These are phyloP conservation scores for Pythium angustatum DNA, from an alignment of 352 stramenopile species.

Conservation along the genomic window DNA sequence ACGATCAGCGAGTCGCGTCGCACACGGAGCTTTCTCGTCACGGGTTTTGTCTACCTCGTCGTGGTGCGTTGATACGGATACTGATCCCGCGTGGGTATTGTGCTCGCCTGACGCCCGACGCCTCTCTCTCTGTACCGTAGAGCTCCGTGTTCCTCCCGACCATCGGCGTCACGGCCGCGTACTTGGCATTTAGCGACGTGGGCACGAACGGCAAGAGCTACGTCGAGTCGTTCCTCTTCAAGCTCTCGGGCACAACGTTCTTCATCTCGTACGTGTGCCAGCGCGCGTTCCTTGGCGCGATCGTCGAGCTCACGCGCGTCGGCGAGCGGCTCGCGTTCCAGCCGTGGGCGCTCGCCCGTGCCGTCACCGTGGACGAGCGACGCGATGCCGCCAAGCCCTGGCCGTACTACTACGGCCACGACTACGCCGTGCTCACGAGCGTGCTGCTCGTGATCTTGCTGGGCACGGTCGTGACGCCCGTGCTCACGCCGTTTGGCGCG, in stretches of 20 bases:
- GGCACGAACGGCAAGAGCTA: slow-evolving; percentile 57
- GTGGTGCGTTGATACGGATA: slow-evolving; percentile 44
- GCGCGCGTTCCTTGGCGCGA: slow-evolving; percentile 69
- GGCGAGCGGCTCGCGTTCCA: slow-evolving; percentile 65
- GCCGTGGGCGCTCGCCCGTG: slow-evolving; percentile 66
- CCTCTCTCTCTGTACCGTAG: slow-evolving; percentile 24
- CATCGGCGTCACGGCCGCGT: slow-evolving; percentile 77
- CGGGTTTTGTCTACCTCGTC: slow-evolving; percentile 77
- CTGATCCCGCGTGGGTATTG: not conserved
- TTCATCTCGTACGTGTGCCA: slow-evolving; percentile 89
- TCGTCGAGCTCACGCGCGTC: slow-evolving; percentile 71
- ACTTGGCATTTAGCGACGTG: slow-evolving; percentile 66
- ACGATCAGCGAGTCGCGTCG: slow-evolving; percentile 66
- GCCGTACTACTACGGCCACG: slow-evolving; percentile 72
- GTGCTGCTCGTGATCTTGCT: slow-evolving; percentile 75
- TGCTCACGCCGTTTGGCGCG: slow-evolving; percentile 77
- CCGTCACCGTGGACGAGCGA: slow-evolving; percentile 58
- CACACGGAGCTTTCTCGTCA: slow-evolving; percentile 70
- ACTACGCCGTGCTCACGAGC: slow-evolving; percentile 81
- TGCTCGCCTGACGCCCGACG: not conserved
- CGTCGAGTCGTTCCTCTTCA: slow-evolving; percentile 82
- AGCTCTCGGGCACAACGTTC: slow-evolving; percentile 76
- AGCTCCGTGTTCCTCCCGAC: slow-evolving; percentile 78
- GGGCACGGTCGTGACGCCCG: slow-evolving; percentile 73
- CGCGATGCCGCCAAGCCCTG: slow-evolving; percentile 49